Evolutionary conservation across 2,329 filamentous ascomycete genomes (phyloP), one percentile per base, ranked within the genome.

Genomic region (Penicillium fuscoglaucum): DNA sequence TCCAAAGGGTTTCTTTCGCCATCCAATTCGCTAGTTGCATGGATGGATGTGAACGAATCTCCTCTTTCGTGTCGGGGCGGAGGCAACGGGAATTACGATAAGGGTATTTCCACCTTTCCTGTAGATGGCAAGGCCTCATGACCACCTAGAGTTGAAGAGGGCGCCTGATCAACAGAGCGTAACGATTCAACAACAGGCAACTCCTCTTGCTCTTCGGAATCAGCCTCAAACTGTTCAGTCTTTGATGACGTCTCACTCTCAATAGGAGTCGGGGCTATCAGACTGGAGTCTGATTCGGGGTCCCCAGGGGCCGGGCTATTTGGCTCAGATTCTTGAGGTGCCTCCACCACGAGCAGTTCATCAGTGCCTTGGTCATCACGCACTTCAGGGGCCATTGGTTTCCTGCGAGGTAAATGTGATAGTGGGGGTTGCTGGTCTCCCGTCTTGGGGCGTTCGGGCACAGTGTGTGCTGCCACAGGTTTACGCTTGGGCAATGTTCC

Each of bases 401-500:
- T 76, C 31, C 80, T 72, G 58, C 77, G 76, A 4, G 86, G 84
- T 21, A 86, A 68, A 3, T 80, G 77, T 4, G 83, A 82, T 49
- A 79, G 73, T 17, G 77, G 74, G 3, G 74, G 64, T 45, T 74
- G 73, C 44, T 68, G 58, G 52, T 74, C 73, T 29, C 72, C 68
- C 2, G 72, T 69, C 48, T 70, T 60, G 24, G 65, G 55, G 50
- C 62, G 62, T 63, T 66, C 73, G 28, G 75, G 71, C 10, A 78
- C 55, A 12, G 71, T 50, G 24, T 80, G 74, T 21, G 81, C 73
- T 39, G 83, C 76, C 9, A 88, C 75, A 2, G 86, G 82, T 66
- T 89, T 91, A n/a, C 88, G 81, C 69, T 85, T 87, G 3, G 87
- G 84, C 1, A 87, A 79, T 29, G 80, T 80, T 58, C 80, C 83